Conservation (phyloP, 768 basidiomycete species). For the Tricholoma saponaceum region DNA sequence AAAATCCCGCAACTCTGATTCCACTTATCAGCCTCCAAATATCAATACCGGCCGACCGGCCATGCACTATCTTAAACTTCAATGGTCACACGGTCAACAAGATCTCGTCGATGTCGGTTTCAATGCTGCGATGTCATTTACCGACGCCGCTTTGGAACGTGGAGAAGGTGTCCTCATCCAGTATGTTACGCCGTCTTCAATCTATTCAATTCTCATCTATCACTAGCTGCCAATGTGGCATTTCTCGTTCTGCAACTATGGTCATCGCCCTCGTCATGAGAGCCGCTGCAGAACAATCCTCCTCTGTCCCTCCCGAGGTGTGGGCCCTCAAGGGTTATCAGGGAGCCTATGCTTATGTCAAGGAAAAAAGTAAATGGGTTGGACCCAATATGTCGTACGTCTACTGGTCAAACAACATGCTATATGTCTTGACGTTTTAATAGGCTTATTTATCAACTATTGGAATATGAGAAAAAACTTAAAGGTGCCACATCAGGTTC, state of each 20-base stretch:
- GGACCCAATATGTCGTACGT: conserved; percentile 94
- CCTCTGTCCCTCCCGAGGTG: conserved; percentile 67
- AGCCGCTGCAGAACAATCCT: conserved; percentile 68
- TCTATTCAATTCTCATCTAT: conserved; percentile 17
- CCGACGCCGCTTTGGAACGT: conserved; percentile 71
- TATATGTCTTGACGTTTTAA: conserved; percentile 15
- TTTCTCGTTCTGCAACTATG: conserved; percentile 87
- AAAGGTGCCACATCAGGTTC: conserved; percentile 44
- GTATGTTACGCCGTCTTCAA: conserved; percentile 42
- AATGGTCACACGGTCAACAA: conserved; percentile 93
- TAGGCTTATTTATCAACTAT: conserved; percentile 89
- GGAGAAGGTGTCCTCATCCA: conserved; percentile 82
- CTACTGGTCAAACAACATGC: conserved; percentile 9
- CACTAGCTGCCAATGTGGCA: conserved; percentile 86
- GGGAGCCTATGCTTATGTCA: conserved; percentile 84
- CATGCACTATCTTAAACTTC: conserved; percentile 85
- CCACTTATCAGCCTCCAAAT: conserved; percentile 67
- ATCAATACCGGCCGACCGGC: conserved; percentile 64
- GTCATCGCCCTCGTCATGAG: conserved; percentile 92
- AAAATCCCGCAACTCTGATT: conserved; percentile 29
- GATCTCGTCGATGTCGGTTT: conserved; percentile 81
- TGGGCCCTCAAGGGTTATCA: conserved; percentile 87
- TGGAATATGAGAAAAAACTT: conserved; percentile 84
- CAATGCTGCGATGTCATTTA: conserved; percentile 74
- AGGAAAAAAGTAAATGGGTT: conserved; percentile 82